These are phyloP conservation scores for Breynia disticha DNA, from an alignment of 441 rosid species.

Conservation along the genomic window DNA sequence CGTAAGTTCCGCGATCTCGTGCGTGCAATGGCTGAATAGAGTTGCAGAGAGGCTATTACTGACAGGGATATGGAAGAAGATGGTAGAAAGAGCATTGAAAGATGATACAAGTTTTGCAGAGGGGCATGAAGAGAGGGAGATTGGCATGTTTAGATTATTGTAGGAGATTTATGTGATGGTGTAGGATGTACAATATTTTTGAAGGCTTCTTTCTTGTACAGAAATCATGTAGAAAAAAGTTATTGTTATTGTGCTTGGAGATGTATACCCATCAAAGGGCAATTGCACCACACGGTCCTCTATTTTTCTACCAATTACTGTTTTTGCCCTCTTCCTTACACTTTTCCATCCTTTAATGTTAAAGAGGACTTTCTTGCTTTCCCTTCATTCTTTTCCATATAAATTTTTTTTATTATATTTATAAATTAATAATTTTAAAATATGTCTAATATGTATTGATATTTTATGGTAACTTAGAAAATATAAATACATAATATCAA, in stretches of 20 bases:
- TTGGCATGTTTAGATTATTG: neutral
- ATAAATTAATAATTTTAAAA: no score
- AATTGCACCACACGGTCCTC: no score
- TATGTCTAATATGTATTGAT: no score
- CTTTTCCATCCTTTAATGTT: no score
- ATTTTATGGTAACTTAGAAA: no score
- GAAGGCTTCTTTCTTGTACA: conserved; percentile 21
- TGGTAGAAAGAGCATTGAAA: neutral
- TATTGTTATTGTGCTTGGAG: neutral
- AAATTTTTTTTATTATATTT: no score
- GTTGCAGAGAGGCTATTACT: neutral
- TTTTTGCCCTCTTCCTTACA: no score
- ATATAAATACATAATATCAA: no score
- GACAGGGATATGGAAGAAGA: neutral
- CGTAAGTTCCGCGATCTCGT: conserved; percentile 2
- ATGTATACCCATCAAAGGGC: no score
- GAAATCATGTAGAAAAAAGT: conserved; percentile 11
- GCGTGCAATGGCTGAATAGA: neutral
- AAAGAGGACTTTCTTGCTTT: no score
- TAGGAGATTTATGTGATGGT: neutral
- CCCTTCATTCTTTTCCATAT: no score
- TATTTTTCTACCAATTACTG: no score
- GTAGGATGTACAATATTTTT: conserved; percentile 19
- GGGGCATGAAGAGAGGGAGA: neutral
- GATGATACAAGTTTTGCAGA: neutral